Evolutionary conservation across 2,329 filamentous ascomycete species (phyloP).

Genomic region (Monosporascus ibericus): DNA sequence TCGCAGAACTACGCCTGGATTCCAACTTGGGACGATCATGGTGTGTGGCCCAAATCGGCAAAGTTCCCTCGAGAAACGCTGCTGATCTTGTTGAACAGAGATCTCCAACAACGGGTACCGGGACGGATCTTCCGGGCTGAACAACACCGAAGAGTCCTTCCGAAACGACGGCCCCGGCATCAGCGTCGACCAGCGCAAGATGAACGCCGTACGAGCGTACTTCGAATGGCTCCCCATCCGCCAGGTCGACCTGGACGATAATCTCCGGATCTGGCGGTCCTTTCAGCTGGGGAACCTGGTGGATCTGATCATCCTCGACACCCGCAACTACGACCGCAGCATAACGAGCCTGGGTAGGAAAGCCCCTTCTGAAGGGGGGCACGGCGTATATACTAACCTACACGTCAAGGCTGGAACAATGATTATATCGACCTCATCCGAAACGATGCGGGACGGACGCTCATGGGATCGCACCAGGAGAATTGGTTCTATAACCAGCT

Average conservation of each 20-base stretch:
- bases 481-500: constrained; percentile 65
- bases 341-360: constrained; percentile 43
- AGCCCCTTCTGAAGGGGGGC: background rate
- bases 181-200: constrained; percentile 66
- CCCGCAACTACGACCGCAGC: constrained; percentile 60
- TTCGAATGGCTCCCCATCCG: constrained; percentile 61
- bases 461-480: constrained; percentile 70
- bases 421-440: constrained; percentile 56
- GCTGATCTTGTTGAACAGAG: constrained; percentile 27
- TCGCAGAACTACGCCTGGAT: constrained; percentile 39
- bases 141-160: constrained; percentile 64
- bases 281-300: constrained; percentile 61
- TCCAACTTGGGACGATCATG: constrained; percentile 39
- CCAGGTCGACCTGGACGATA: constrained; percentile 63
- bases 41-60: constrained; percentile 9
- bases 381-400: background rate
- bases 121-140: constrained; percentile 53
- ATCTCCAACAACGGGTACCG: constrained; percentile 61
- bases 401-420: constrained; percentile 50
- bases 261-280: constrained; percentile 60
- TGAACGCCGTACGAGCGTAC: constrained; percentile 66
- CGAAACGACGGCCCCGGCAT: constrained; percentile 46
- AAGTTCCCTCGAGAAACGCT: background rate
- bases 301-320: constrained; percentile 64
- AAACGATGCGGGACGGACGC: constrained; percentile 58